Percentiles rank a stretch among this genome's conserved stretches.
phyloP scores from a whole-genome alignment of 2,329 filamentous ascomycete genomes.

The Verticillium nubilum region DNA sequence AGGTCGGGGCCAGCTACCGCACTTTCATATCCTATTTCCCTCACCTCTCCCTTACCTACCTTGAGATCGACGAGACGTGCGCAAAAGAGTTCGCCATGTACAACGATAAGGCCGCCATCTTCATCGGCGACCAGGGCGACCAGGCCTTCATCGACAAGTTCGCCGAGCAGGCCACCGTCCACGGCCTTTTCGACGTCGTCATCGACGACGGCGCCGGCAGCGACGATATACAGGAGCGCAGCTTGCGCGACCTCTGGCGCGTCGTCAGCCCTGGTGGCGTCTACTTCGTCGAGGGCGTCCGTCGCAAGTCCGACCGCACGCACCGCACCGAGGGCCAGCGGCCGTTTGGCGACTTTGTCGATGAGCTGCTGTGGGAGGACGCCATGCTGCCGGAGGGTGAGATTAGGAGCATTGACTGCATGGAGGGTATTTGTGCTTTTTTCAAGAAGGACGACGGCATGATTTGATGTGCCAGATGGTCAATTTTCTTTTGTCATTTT shows the following conservation, averaged over 20 bases:
- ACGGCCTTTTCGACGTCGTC: conserved; percentile 30
- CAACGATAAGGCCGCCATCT: conserved; percentile 28
- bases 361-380: conserved; percentile 18
- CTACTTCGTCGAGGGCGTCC: conserved; percentile 29
- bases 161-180: conserved; percentile 16
- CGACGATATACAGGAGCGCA: conserved; percentile 30
- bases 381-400: conserved; percentile 13
- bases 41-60: conserved; percentile 32
- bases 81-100: conserved; percentile 27
- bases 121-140: conserved; percentile 32
- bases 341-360: conserved; percentile 21
- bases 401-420: conserved; percentile 21
- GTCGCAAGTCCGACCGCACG: conserved; percentile 19
- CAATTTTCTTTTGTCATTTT: neutral
- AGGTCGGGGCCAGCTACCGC: conserved; percentile 31
- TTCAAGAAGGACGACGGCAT: conserved; percentile 15
- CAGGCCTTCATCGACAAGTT: conserved; percentile 27
- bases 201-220: conserved; percentile 29
- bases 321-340: conserved; percentile 14
- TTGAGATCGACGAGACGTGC: conserved; percentile 31
- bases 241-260: conserved; percentile 27
- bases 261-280: conserved; percentile 27
- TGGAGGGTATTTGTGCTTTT: conserved; percentile 21
- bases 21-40: conserved; percentile 34
- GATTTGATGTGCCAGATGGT: neutral